phyloP scores from a whole-genome alignment of 345 rosid species.

The Hibiscus trionum region DNA sequence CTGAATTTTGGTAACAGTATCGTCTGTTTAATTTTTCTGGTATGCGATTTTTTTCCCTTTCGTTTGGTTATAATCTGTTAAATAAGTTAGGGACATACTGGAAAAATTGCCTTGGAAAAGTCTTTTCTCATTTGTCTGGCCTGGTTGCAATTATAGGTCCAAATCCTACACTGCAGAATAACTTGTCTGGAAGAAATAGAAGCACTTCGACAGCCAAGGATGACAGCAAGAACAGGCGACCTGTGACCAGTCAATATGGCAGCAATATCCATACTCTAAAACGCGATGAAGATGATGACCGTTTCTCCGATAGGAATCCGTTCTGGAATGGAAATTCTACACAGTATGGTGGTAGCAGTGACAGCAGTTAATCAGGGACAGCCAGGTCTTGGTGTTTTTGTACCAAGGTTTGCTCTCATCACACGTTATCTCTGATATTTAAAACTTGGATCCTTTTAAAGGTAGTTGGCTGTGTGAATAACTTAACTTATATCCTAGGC shows the following conservation, averaged over 20 bases:
- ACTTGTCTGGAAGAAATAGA: not conserved
- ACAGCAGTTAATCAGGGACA: not conserved
- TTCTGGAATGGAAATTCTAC: conserved; percentile 5
- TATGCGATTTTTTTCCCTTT: not conserved
- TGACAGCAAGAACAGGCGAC: not conserved
- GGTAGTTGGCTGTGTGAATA: not conserved
- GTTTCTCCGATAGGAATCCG: not conserved
- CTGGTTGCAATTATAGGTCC: not conserved
- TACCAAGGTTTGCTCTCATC: not conserved
- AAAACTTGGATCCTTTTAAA: not conserved
- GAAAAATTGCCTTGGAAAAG: not conserved
- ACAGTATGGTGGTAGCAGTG: not conserved
- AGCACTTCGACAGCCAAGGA: not conserved
- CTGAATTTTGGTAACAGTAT: not conserved
- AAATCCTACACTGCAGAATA: not conserved
- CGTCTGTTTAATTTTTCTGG: not conserved
- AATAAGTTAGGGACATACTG: not conserved
- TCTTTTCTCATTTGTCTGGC: not conserved
- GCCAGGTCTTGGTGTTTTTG: not conserved
- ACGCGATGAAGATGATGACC: not conserved
- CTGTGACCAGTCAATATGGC: not conserved
- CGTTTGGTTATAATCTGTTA: not conserved
- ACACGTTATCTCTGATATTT: no score
- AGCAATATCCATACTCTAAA: not conserved
- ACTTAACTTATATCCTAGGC: not conserved